These are phyloP conservation scores for Penicillium maclennaniae DNA, from an alignment of 495 filamentous ascomycete species.

Conservation along the genomic window DNA sequence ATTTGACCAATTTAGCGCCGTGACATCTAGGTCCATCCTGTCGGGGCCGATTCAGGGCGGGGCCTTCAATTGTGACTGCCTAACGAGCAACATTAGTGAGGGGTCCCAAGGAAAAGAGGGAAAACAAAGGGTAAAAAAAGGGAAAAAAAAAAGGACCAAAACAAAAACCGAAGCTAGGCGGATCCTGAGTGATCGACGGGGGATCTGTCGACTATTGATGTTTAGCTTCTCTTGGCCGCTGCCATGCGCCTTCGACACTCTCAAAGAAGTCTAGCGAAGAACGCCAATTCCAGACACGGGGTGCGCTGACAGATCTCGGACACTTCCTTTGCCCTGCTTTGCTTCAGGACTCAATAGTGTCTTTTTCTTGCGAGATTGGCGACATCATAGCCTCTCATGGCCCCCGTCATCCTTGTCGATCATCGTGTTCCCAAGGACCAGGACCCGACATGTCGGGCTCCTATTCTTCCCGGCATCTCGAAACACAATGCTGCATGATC, in stretches of 20 bases:
- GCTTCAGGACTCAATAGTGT: slow-evolving; percentile 27
- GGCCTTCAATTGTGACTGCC: slow-evolving; percentile 8
- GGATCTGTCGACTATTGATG: slow-evolving; percentile 48
- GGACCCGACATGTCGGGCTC: background rate
- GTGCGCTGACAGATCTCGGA: background rate
- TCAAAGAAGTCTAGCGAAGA: background rate
- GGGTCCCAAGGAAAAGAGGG: background rate
- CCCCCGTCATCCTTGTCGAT: background rate
- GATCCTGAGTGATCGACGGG: slow-evolving; percentile 41
- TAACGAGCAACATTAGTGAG: too few relatives aligned
- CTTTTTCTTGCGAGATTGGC: background rate
- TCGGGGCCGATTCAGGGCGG: slow-evolving; percentile 15
- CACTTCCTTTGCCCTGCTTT: background rate
- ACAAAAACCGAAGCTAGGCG: slow-evolving; percentile 30
- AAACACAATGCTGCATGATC: background rate
- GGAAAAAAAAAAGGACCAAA: slow-evolving; percentile 21
- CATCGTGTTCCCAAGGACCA: background rate
- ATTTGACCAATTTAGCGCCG: slow-evolving; percentile 24
- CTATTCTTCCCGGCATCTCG: background rate
- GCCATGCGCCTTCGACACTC: slow-evolving; percentile 20
- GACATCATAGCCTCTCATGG: background rate
- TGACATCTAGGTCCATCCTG: slow-evolving; percentile 10
- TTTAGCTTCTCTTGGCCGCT: slow-evolving; percentile 40
- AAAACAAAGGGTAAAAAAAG: background rate
- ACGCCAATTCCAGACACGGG: background rate